These are phyloP conservation scores for Ceratobasidium sp. DNA, from an alignment of 1,284 basidiomycete genomes.

Conservation along the genomic window DNA sequence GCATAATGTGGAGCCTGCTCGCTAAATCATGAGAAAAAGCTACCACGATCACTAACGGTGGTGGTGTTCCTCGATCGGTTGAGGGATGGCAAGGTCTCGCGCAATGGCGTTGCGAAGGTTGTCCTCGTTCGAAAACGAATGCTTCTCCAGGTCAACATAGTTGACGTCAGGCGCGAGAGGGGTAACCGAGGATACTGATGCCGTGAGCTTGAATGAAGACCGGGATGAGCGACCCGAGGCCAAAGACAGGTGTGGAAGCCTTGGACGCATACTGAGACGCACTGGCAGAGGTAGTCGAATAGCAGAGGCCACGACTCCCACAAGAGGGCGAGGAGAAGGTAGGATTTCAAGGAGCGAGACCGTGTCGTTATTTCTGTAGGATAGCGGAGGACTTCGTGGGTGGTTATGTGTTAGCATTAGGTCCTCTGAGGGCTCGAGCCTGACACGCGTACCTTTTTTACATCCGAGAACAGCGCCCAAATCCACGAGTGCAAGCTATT, in stretches of 20 bases:
- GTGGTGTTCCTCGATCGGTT: slow-evolving; percentile 33
- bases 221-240: slow-evolving; percentile 25
- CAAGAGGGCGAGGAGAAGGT: too few species aligned
- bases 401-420: neutral
- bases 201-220: neutral
- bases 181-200: slow-evolving; percentile 6
- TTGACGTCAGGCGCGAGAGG: slow-evolving; percentile 6
- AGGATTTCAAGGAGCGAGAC: neutral
- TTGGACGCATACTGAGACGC: neutral
- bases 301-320: slow-evolving; percentile 1
- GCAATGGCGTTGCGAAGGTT: neutral
- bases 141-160: slow-evolving; percentile 17
- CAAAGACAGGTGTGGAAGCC: neutral
- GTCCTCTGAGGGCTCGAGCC: neutral
- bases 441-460: neutral
- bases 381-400: too few species aligned
- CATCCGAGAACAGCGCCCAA: neutral
- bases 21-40: slow-evolving; percentile 38
- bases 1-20: neutral
- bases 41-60: slow-evolving; percentile 32
- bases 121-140: slow-evolving; percentile 29
- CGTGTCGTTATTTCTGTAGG: neutral
- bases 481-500: neutral
- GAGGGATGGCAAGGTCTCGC: slow-evolving; percentile 21
- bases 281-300: neutral